Percentiles rank a stretch among this genome's conserved stretches.
phyloP scores from a whole-genome alignment of 441 rosid species.

The Populus hybrid region DNA sequence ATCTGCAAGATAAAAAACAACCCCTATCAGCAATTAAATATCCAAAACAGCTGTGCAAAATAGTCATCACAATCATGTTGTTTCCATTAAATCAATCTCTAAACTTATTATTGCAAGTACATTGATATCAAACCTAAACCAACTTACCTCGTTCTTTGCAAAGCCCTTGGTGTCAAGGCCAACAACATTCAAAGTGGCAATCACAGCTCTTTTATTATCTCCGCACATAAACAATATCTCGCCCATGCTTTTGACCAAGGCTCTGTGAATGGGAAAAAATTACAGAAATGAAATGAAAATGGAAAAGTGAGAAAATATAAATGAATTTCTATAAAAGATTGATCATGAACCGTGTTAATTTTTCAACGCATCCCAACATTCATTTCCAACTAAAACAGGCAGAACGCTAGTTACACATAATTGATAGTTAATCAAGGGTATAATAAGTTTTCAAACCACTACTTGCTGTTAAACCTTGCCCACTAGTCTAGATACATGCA shows the following conservation, averaged over 20 bases:
- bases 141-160: constrained; percentile 56
- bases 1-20: constrained; percentile 38
- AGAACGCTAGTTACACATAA: background rate
- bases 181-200: constrained; percentile 51
- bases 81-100: background rate
- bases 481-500: background rate
- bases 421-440: background rate
- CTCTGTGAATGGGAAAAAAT: constrained; percentile 40
- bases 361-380: background rate
- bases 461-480: background rate
- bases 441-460: background rate
- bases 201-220: constrained; percentile 59
- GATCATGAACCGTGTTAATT: background rate
- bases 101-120: background rate
- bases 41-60: background rate
- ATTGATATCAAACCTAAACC: constrained; percentile 15
- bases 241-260: constrained; percentile 84
- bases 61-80: background rate
- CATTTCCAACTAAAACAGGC: background rate
- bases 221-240: constrained; percentile 92
- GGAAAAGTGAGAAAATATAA: background rate
- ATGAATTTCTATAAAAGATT: background rate
- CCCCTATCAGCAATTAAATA: background rate
- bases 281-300: background rate
- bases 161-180: constrained; percentile 34